phyloP scores from a whole-genome alignment of 805 yeast species.

The Cyberlindnera amylophila region DNA sequence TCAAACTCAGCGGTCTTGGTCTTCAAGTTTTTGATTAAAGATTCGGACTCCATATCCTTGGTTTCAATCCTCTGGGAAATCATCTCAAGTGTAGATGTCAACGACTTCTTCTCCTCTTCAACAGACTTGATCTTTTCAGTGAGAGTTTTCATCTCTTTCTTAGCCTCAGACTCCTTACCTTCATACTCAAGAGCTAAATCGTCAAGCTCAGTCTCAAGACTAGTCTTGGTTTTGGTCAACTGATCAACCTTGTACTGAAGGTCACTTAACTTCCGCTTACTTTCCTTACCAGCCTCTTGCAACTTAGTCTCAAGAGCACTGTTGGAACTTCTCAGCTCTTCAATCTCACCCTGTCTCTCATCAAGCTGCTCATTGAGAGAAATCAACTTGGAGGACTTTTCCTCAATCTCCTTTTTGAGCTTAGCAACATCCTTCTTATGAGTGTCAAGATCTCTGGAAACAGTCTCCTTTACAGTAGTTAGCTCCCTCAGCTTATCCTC shows the following conservation, averaged over 20 bases:
- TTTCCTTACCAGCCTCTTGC: constrained; percentile 1
- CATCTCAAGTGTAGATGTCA: constrained; percentile 30
- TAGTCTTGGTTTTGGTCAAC: constrained; percentile 2
- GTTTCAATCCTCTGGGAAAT: constrained; percentile 32
- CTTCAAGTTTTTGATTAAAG: constrained; percentile 13
- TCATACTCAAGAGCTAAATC: constrained; percentile 28
- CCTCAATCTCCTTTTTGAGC: constrained; percentile 1
- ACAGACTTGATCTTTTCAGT: constrained; percentile 27
- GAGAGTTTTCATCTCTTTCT: constrained; percentile 23
- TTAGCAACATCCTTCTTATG: constrained; percentile 5
- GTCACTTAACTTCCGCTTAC: not conserved
- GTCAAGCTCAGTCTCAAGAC: constrained; percentile 25
- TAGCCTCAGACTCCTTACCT: constrained; percentile 27
- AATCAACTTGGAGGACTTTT: constrained; percentile 1
- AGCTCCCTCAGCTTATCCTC: constrained; percentile 3
- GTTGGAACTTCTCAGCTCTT: constrained; percentile 3
- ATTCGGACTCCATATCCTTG: constrained; percentile 24
- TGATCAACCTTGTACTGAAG: constrained; percentile 8
- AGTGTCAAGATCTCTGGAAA: constrained; percentile 5
- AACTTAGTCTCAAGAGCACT: constrained; percentile 4
- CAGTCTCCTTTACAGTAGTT: not conserved
- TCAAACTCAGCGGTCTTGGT: constrained; percentile 11
- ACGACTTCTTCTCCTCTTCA: constrained; percentile 31
- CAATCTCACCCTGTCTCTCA: constrained; percentile 1
- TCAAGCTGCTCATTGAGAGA: not conserved